Conservation (phyloP, 257 asterid species). For the Fraxinus quadrangulata region DNA sequence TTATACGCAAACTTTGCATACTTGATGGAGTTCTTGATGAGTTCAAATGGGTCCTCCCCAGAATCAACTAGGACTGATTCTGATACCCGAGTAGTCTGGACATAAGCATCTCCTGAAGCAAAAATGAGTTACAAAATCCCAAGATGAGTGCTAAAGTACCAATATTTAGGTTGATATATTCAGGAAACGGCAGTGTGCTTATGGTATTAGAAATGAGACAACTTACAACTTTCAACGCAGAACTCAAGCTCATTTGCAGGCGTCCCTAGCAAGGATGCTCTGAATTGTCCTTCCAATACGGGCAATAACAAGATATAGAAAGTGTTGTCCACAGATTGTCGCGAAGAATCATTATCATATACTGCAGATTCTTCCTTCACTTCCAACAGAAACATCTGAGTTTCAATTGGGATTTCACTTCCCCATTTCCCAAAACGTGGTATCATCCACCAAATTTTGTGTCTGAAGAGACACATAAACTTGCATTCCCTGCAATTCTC, state of each 20-base stretch:
- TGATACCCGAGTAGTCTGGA: conserved; percentile 40
- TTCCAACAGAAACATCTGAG: conserved; percentile 69
- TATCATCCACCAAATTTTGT: conserved; percentile 80
- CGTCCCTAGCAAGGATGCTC: conserved; percentile 63
- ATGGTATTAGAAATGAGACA: not conserved
- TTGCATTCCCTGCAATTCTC: conserved; percentile 37
- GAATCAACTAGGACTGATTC: conserved; percentile 50
- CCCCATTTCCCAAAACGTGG: conserved; percentile 60
- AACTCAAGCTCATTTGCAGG: conserved; percentile 51
- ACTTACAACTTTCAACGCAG: conserved; percentile 65
- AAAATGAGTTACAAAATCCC: not conserved
- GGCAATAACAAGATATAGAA: conserved; percentile 64
- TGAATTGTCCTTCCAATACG: conserved; percentile 59
- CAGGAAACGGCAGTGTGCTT: not conserved
- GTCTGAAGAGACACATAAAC: conserved; percentile 57
- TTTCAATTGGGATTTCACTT: conserved; percentile 60
- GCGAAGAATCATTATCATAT: conserved; percentile 20
- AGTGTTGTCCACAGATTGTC: conserved; percentile 22
- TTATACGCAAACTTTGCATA: conserved; percentile 24
- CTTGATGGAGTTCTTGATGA: conserved; percentile 57
- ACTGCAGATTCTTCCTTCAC: conserved; percentile 40
- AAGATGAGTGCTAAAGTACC: conserved; percentile 3
- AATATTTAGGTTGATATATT: not conserved
- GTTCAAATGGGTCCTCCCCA: conserved; percentile 61
- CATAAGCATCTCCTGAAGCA: conserved; percentile 43